phyloP scores from a whole-genome alignment of 768 basidiomycete species.

The Auricularia sp. region DNA sequence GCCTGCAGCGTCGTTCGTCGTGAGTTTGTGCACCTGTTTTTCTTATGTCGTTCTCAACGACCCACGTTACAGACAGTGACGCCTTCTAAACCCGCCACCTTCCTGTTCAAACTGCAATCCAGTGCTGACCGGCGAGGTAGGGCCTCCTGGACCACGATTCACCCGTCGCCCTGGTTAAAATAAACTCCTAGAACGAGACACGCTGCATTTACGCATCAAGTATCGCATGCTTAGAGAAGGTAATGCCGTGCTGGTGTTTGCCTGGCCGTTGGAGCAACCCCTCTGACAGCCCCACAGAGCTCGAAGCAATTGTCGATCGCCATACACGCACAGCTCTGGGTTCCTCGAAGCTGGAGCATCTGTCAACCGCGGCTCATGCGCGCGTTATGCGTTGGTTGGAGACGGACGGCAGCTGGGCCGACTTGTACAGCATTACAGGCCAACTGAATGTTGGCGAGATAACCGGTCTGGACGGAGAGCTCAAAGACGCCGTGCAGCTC shows the following conservation, averaged over 20 bases:
- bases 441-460: slow-evolving; percentile 48
- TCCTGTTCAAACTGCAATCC: slow-evolving; percentile 71
- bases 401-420: slow-evolving; percentile 54
- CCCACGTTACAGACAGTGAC: slow-evolving; percentile 50
- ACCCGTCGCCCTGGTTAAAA: neutral
- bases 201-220: slow-evolving; percentile 50
- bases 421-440: slow-evolving; percentile 59
- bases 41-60: neutral
- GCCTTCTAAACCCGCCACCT: slow-evolving; percentile 63
- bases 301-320: slow-evolving; percentile 28
- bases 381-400: slow-evolving; percentile 30
- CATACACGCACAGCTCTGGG: slow-evolving; percentile 4
- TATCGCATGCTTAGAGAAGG: slow-evolving; percentile 82
- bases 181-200: slow-evolving; percentile 43
- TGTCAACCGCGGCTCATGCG: neutral
- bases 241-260: slow-evolving; percentile 15
- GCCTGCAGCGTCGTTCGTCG: neutral
- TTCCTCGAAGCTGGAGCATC: slow-evolving; percentile 4
- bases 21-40: neutral
- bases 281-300: slow-evolving; percentile 35
- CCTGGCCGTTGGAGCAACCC: neutral
- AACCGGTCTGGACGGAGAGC: slow-evolving; percentile 9
- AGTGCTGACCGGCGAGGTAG: slow-evolving; percentile 44
- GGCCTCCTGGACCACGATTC: slow-evolving; percentile 7
- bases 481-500: neutral